Evolutionary conservation across 495 filamentous ascomycete genomes (phyloP).

Genomic region (Podospora appendiculata): DNA sequence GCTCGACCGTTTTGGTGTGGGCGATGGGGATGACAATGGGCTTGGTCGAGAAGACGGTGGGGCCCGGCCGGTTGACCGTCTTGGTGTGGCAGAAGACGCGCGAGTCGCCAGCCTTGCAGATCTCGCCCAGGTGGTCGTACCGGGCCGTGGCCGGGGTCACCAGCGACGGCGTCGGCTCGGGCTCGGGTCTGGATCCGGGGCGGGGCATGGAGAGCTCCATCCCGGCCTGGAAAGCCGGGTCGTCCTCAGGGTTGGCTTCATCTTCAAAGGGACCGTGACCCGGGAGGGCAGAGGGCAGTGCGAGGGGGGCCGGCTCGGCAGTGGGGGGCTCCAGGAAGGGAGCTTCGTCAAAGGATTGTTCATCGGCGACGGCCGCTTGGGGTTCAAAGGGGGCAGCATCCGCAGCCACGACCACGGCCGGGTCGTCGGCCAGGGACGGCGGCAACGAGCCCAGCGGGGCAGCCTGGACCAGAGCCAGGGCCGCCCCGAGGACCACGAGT

Average conservation of each 20-base stretch:
- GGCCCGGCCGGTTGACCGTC: background rate
- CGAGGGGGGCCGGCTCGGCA: too few relatives aligned
- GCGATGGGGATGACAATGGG: constrained; percentile 4
- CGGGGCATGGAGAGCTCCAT: too few relatives aligned
- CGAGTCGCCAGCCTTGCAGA: constrained; percentile 1
- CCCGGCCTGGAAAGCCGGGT: too few relatives aligned
- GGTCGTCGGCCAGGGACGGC: background rate
- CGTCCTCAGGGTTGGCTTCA: too few relatives aligned
- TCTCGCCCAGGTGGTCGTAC: background rate
- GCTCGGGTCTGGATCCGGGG: too few relatives aligned
- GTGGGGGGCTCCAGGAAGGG: too few relatives aligned
- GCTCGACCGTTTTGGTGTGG: background rate
- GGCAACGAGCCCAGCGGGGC: background rate
- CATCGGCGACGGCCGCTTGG: background rate
- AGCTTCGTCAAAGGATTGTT: too few relatives aligned
- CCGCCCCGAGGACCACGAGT: constrained; percentile 10
- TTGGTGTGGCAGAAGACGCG: constrained; percentile 1
- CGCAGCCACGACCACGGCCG: background rate
- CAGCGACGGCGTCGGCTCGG: too few relatives aligned
- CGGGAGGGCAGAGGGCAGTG: too few relatives aligned
- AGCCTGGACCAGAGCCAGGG: constrained; percentile 5
- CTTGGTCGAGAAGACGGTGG: background rate
- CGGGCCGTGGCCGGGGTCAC: background rate
- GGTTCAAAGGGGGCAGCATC: background rate
- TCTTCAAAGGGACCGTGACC: too few relatives aligned